Base-by-base conservation (phyloP, 495 filamentous ascomycete species). In the Aspergillus mulundensis region DNA sequence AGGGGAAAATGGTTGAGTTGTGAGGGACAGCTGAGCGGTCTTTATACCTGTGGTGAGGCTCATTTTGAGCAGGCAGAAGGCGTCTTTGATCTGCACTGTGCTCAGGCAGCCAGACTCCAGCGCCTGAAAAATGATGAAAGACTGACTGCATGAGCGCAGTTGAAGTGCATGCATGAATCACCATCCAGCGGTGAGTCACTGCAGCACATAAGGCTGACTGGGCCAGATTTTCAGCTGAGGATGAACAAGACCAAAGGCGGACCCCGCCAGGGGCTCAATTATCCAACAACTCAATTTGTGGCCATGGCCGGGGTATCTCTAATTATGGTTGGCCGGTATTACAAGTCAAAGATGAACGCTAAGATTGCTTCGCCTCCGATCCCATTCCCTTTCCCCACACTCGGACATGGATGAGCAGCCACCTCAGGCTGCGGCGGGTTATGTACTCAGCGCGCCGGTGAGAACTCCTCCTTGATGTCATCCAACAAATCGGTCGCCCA, bases 401-500 rank as follows among this genome's bases (percentile, higher is more conserved):
- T 28, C 3, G 25, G 25, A 28, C 25, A 28, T 28, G 25, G 25
- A n/a, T n/a, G 1, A 50, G 23, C 14, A 41, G 25, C 28, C 15
- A 50, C 20, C 47, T 45, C 8, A 32, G 23, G 38, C 40, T 16
- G 41, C 16, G 15, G 19, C 40, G 4, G 25, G 25, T 28, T 8
- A 8, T 8, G 4, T 3, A 28, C 25, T 28, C 8, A 28, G 25
- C 32, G 32, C 32, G 39, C 15, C 39, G 49, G 57, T 21, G 67
- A 59, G 16, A 68, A 65, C 38, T 71, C 67, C 48, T 72, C 74
- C 43, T 74, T 67, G 43, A 70, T 61, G 2, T 69, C 63, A 14
- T 64, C 63, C 12, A 71, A 61, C 36, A 76, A 23, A 42, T 72
- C 68, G 8, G 52, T 60, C 21, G 71, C 69, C 74, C 74, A 77